phyloP scores from a whole-genome alignment of 768 basidiomycete genomes.

The Boletus edulis region DNA sequence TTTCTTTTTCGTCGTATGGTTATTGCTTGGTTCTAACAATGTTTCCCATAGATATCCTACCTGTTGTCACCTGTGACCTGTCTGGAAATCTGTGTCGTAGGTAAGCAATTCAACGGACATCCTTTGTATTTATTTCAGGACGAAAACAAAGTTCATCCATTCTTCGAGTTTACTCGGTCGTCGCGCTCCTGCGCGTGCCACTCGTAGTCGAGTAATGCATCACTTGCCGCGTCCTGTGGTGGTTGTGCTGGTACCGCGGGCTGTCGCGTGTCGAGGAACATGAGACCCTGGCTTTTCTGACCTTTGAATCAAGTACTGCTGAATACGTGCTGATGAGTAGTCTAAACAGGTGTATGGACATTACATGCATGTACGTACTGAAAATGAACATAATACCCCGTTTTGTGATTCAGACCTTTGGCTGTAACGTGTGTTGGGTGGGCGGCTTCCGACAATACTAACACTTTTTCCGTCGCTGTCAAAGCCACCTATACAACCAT shows the following conservation, averaged over 20 bases:
- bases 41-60: background rate
- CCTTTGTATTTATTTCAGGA: constrained; percentile 33
- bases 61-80: background rate
- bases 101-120: background rate
- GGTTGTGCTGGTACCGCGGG: constrained; percentile 35
- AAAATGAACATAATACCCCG: too few species aligned
- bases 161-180: constrained; percentile 59
- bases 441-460: too few species aligned
- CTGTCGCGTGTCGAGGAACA: constrained; percentile 37
- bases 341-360: constrained; percentile 3
- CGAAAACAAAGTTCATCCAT: constrained; percentile 84
- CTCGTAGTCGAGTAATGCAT: constrained; percentile 38
- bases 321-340: constrained; percentile 6
- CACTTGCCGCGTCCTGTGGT: constrained; percentile 49
- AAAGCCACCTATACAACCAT: too few species aligned
- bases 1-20: background rate
- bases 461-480: too few species aligned
- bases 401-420: too few species aligned
- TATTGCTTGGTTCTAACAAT: constrained; percentile 1
- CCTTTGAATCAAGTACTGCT: background rate
- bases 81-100: constrained; percentile 1
- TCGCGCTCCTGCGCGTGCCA: constrained; percentile 34
- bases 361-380: too few species aligned
- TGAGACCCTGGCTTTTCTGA: constrained; percentile 73
- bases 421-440: too few species aligned